These are phyloP conservation scores for Aureobasidium sp. DNA, from an alignment of 2,329 filamentous ascomycete species.

Conservation along the genomic window DNA sequence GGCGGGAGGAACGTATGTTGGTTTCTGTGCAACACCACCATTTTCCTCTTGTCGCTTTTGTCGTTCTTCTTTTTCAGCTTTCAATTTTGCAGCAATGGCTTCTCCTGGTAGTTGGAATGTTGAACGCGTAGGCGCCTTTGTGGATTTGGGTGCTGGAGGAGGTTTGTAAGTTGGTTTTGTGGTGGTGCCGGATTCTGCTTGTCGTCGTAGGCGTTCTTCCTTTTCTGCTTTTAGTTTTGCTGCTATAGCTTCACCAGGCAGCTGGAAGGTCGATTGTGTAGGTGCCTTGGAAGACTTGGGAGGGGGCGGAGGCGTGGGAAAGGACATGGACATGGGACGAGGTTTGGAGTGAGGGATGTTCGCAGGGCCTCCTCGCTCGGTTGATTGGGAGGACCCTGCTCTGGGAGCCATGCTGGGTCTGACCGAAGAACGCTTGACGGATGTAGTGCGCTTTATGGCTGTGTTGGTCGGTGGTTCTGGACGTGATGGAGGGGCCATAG, in stretches of 20 bases:
- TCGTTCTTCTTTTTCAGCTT: constrained; percentile 43
- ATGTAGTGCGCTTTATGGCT: constrained; percentile 1
- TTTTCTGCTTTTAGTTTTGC: constrained; percentile 46
- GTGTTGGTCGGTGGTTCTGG: not conserved
- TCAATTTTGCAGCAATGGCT: constrained; percentile 45
- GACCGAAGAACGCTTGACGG: not conserved
- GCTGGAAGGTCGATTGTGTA: constrained; percentile 43
- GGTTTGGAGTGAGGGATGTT: constrained; percentile 35
- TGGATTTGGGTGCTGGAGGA: constrained; percentile 17
- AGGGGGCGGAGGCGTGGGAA: constrained; percentile 39
- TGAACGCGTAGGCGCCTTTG: constrained; percentile 33
- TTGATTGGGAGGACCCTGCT: constrained; percentile 20
- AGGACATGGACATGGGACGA: constrained; percentile 42
- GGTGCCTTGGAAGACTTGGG: constrained; percentile 45
- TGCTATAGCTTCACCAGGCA: constrained; percentile 48
- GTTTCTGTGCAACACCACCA: not conserved
- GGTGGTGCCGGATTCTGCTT: constrained; percentile 26
- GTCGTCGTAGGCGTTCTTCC: constrained; percentile 41
- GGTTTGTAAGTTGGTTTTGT: not conserved
- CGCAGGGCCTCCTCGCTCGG: constrained; percentile 15
- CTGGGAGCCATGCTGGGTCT: constrained; percentile 15
- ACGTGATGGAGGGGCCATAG: not conserved
- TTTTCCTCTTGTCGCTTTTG: constrained; percentile 35
- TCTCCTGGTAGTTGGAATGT: constrained; percentile 49
- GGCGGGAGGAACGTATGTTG: not conserved